A percentile compares a stretch with the other conserved stretches of the same genome.
These are phyloP conservation scores for Heterobasidion parviporum DNA, from an alignment of 1,284 basidiomycete genomes.

Conservation along the genomic window DNA sequence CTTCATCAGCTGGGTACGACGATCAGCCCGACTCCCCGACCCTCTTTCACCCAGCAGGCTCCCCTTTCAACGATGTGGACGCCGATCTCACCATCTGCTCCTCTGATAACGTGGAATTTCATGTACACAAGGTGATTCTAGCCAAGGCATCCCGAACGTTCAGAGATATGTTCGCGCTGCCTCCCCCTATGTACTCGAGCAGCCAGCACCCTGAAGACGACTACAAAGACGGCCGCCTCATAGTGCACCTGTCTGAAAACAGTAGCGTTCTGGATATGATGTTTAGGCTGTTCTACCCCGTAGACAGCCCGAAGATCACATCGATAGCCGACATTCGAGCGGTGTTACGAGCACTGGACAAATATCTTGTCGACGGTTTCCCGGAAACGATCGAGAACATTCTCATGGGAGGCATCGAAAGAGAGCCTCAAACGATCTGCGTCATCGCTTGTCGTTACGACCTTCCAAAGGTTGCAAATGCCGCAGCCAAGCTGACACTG, in stretches of 20 bases:
- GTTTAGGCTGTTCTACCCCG: neutral
- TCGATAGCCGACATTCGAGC: neutral
- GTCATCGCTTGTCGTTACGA: neutral
- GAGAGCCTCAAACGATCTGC: neutral
- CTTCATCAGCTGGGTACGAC: neutral
- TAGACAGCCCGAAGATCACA: neutral
- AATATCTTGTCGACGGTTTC: neutral
- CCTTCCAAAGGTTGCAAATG: neutral
- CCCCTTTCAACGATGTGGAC: constrained; percentile 1
- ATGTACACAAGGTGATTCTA: constrained; percentile 14
- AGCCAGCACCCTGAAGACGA: neutral
- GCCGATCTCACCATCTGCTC: constrained; percentile 13
- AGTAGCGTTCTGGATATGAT: neutral
- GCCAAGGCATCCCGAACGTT: constrained; percentile 12
- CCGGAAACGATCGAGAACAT: neutral
- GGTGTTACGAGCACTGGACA: neutral
- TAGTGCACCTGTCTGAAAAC: neutral
- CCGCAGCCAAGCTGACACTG: neutral
- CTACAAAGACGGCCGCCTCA: neutral
- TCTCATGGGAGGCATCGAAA: neutral
- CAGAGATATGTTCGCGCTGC: constrained; percentile 13
- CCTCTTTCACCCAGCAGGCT: neutral
- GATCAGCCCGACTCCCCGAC: neutral
- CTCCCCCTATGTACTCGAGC: constrained; percentile 1
- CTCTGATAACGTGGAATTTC: constrained; percentile 12